Base-by-base conservation (phyloP, 2,329 filamentous ascomycete species). In the Colletotrichum sp. region DNA sequence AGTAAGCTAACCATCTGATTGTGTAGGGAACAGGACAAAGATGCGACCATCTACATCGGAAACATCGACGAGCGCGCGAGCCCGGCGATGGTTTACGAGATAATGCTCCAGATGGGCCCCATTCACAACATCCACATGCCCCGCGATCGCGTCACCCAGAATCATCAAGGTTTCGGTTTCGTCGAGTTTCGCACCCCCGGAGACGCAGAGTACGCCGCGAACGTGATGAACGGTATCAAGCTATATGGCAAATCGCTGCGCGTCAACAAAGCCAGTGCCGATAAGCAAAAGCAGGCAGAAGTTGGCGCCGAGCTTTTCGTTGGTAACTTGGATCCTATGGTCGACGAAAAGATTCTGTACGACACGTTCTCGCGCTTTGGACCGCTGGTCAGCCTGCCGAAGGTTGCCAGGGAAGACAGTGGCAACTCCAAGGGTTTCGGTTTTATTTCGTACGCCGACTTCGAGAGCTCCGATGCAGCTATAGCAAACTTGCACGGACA, bases 121-220 rank as follows among this genome's bases (percentile, higher is more conserved):
- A 98, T 99, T 81, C 95, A 98, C 83, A 99, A 99, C 86, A 96
- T 99, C 78, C 97, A 99, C 87, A 93, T 99, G 83, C 97, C 97
- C 72, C 98, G 98, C 89, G 97, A 99, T 86, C 95, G 97, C 85
- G 97, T 99, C 80, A 98, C 97, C 63, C 96, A 98, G 83, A 94
- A 94, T 73, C 97, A 99, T 85, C 97, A 99, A 87, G 97, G 97
- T 80, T 99, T 98, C 89, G 97, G 97, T 81, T 99, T 99, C 86
- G 97, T 99, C 86, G 97, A 99, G 86, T 99, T 98, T 86, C 96
- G 96, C 83, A 96, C 94, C 80, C 96, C 98, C 84, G 93, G 96
- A 82, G 97, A 98, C 85, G 97, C 97, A 81, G 97, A 99, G 84
- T 99, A 99, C 88, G 96, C 97, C 26, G 95, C 96, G 80, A 94